These are phyloP conservation scores for Garcia nutans DNA, from an alignment of 345 rosid genomes.

Conservation along the genomic window DNA sequence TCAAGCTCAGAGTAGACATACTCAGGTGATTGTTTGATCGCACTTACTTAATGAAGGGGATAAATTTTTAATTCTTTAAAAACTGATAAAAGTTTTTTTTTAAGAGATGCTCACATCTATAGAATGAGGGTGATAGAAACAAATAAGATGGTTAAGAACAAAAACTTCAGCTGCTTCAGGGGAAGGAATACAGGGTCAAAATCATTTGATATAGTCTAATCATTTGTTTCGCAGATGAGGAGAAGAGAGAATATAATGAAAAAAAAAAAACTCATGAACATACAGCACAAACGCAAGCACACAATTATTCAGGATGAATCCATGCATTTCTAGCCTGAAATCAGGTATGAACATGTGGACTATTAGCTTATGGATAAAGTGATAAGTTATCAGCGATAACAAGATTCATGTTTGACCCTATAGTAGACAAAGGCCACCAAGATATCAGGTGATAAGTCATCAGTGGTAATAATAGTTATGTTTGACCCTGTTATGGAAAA, in stretches of 20 bases:
- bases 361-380: background rate
- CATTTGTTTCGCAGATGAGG: background rate
- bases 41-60: conserved; percentile 17
- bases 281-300: background rate
- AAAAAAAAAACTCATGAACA: background rate
- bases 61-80: conserved; percentile 1
- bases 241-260: background rate
- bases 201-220: background rate
- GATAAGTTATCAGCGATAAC: background rate
- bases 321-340: background rate
- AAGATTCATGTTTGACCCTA: background rate
- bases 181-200: background rate
- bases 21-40: conserved; percentile 18
- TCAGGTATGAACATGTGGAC: background rate
- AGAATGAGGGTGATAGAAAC: background rate
- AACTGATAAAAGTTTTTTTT: background rate
- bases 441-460: background rate
- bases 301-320: background rate
- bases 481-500: background rate
- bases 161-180: background rate
- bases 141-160: background rate
- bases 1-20: conserved; percentile 40
- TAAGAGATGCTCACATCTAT: background rate
- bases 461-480: background rate
- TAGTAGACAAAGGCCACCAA: background rate